Base-by-base conservation (phyloP, 345 rosid species). In the Iberis pinnata region DNA sequence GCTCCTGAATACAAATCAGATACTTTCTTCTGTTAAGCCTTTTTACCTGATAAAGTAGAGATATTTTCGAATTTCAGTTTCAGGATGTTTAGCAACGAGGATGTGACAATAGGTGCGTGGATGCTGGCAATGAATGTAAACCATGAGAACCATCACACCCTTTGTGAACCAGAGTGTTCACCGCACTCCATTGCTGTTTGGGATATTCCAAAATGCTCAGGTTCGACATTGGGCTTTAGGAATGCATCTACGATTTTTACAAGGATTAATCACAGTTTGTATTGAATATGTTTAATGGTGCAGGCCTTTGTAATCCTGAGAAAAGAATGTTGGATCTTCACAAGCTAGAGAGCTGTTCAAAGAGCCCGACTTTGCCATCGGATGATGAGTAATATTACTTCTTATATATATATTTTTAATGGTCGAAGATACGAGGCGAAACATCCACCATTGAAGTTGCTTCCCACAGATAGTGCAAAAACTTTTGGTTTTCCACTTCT, bases 151-250 rank as follows among this genome's bases (percentile, higher is more conserved):
- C 73, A 74, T 50, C 67, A 71, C 42, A 80, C 73, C 47, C 78
- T 87, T 16, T 86, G 94, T 71, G 65, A 61, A 70, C 70, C 83
- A 56, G 87, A 77, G 17, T 89, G 97, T 73, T 73, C 85, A 1
- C 65, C 80, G 16, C 24, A 80, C 51, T 80, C 90, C 22, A 59
- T 86, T 73, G 94, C 92, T 20, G 83, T 89, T 46, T 86, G 94
- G 98, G 96, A 86, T 71, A 80, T 89, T 56, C 97, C 97, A 9
- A 86, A 70, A 61, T 89, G 97, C 73, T 89, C 97, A 77, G 96
- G 97, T 89, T 67, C 5, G 78, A 19, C 56, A 58, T 47, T 56
- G 0, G 29, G 26, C 14, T 8, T 39, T 18, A 32, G 12, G 12
- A 42, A 24, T 12, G 18, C 24, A 53, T 18, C 47, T 2, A 22